phyloP scores from a whole-genome alignment of 257 asterid genomes.

The Solanum neorickii region DNA sequence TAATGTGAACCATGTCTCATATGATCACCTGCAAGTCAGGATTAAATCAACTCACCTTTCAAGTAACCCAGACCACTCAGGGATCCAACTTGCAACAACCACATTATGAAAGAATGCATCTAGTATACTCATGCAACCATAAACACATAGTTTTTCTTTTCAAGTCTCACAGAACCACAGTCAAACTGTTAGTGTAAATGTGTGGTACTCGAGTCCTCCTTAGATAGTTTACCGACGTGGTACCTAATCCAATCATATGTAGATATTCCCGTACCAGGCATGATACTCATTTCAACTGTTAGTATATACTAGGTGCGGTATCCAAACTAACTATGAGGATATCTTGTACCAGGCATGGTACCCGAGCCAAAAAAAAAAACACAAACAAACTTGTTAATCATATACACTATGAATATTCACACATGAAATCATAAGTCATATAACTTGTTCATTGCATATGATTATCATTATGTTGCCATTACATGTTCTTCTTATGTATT shows the following conservation, averaged over 20 bases:
- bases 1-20: background rate
- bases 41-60: background rate
- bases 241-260: background rate
- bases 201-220: background rate
- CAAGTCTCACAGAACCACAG: background rate
- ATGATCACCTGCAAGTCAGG: background rate
- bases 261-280: too few species aligned
- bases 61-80: background rate
- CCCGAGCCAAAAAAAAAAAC: background rate
- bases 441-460: background rate
- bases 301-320: background rate
- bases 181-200: background rate
- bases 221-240: background rate
- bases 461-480: background rate
- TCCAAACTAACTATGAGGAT: background rate
- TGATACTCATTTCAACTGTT: background rate
- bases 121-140: background rate
- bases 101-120: too few species aligned
- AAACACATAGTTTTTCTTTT: background rate
- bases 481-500: background rate
- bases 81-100: background rate
- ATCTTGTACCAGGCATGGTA: background rate
- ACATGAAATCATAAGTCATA: background rate
- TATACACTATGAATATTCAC: background rate
- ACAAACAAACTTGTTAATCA: background rate